Evolutionary conservation across 805 yeast species (phyloP).

Genomic region (Sugiyamaella mastotermitis): DNA sequence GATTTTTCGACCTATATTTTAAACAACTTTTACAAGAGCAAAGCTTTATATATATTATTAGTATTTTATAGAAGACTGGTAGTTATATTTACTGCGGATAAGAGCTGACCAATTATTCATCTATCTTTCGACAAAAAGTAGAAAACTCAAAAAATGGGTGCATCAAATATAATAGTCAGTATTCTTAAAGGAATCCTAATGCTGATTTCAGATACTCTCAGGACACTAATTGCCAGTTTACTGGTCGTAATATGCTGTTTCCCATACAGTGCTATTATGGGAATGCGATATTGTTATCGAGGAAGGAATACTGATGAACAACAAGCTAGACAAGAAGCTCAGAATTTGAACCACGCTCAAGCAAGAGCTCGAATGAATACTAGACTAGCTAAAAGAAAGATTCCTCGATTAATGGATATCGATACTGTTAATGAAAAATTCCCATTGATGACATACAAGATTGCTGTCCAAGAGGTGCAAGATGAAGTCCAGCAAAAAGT

Average conservation of each 20-base stretch:
- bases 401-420: slow-evolving; percentile 24
- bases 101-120: too few relatives aligned
- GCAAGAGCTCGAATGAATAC: slow-evolving; percentile 12
- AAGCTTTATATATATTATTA: too few relatives aligned
- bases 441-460: slow-evolving; percentile 27
- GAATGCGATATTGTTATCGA: slow-evolving; percentile 27
- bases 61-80: too few relatives aligned
- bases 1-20: too few relatives aligned
- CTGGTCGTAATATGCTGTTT: slow-evolving; percentile 14
- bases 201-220: neutral
- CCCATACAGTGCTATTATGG: slow-evolving; percentile 24
- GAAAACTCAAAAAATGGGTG: neutral
- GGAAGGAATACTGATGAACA: slow-evolving; percentile 20
- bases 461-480: slow-evolving; percentile 12
- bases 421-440: slow-evolving; percentile 28
- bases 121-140: too few relatives aligned
- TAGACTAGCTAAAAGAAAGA: slow-evolving; percentile 12
- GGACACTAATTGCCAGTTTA: slow-evolving; percentile 8
- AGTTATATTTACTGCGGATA: too few relatives aligned
- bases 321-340: slow-evolving; percentile 9
- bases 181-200: neutral
- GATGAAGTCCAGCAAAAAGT: neutral
- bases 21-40: too few relatives aligned
- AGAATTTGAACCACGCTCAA: slow-evolving; percentile 7
- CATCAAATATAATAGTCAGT: neutral